A percentile compares a stretch with the other conserved stretches of the same genome.
phyloP scores from a whole-genome alignment of 495 filamentous ascomycete species.

The Trichoderma reesei region DNA sequence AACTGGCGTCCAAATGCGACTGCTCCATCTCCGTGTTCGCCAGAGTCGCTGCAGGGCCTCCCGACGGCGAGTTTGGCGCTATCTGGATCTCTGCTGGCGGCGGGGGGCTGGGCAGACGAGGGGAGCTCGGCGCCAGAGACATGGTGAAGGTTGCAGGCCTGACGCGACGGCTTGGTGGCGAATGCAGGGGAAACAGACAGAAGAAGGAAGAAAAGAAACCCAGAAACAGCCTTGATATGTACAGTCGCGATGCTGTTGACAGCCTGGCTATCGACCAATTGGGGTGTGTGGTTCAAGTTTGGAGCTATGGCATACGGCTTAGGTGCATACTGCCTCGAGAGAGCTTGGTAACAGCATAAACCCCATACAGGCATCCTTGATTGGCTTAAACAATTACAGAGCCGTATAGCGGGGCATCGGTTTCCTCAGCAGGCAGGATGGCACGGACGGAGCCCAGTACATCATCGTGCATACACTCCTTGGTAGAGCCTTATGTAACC shows the following conservation, averaged over 20 bases:
- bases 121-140: constrained; percentile 67
- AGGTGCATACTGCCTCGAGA: neutral
- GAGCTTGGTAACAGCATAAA: constrained; percentile 5
- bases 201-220: neutral
- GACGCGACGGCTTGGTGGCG: neutral
- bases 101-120: constrained; percentile 78
- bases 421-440: neutral
- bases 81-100: constrained; percentile 87
- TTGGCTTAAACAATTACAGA: neutral
- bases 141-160: constrained; percentile 20
- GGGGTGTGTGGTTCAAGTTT: neutral
- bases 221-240: neutral
- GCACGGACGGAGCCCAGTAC: neutral
- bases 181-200: neutral
- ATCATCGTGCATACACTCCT: neutral
- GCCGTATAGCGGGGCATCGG: neutral
- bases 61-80: constrained; percentile 67
- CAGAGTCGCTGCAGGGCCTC: constrained; percentile 43
- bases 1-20: constrained; percentile 39
- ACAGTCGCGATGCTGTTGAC: constrained; percentile 7
- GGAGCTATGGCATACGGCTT: neutral
- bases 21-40: constrained; percentile 52
- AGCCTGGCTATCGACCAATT: constrained; percentile 4
- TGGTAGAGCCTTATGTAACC: constrained; percentile 4
- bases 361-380: neutral